Evolutionary conservation across 768 basidiomycete species (phyloP), one percentile per base, ranked within the genome.

Genomic region (Boletellus emodensis): DNA sequence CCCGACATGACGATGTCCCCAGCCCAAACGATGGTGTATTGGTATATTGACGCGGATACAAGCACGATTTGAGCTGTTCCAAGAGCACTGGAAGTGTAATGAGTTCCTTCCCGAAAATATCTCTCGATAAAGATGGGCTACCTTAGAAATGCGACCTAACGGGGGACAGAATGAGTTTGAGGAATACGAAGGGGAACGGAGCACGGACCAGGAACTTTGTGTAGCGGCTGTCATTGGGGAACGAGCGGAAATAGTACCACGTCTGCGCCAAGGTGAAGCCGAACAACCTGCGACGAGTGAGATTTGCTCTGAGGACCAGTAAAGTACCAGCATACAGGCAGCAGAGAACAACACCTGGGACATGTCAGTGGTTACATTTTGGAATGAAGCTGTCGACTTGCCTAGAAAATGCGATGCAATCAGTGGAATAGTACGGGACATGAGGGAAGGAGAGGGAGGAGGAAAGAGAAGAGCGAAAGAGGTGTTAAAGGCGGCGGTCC

Each of bases 191-290:
- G 17, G 10, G 6, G 28, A 33, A 20, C 17, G 37, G 40, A 33
- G 36, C 7, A 54, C 68, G 22, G 42, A 71, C 69, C 38, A 71
- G 46, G n/a, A 62, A 35, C 57, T 71, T 71, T 53, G 62, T 70
- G 28, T 57, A 55, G 40, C 24, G 53, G 24, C 57, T 61, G 46
- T 71, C 69, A 26, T 61, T 60, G 20, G 59, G 57, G 50, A 62
- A 71, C 33, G 64, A 55, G 24, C 59, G 61, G 33, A 66, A 71
- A 48, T 71, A 71, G 26, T 60, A 61, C 62, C 63, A 66, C 40
- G 67, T 69, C 43, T 71, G 70, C 1, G 63, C 61, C 44, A 70
- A 46, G 8, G 70, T 70, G 49, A 71, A 53, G 38, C 69, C 69
- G 40, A 70, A 70, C 58, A 70, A 51, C 60, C 69, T 70, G 18